phyloP scores from a whole-genome alignment of 164 flowering plant species.

The Paratinospora sagittata region DNA sequence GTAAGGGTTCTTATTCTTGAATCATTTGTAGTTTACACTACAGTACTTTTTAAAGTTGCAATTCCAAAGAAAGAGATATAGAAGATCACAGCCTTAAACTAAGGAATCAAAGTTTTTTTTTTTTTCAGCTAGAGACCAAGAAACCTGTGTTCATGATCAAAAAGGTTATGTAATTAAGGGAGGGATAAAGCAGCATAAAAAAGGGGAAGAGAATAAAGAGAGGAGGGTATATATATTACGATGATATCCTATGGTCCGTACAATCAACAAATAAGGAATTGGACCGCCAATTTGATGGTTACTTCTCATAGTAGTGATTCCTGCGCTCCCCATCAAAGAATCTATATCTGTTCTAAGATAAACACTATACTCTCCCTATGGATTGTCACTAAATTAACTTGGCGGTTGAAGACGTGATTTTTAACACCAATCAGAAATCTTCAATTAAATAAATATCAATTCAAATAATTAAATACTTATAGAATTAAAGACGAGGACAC shows the following conservation, averaged over 20 bases:
- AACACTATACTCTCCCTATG: too few species aligned
- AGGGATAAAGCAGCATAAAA: conserved; percentile 5
- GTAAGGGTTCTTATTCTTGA: conserved; percentile 20
- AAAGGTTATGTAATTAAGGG: background rate
- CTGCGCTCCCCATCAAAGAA: too few species aligned
- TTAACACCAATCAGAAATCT: too few species aligned
- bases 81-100: background rate
- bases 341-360: too few species aligned
- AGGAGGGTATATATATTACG: background rate
- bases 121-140: background rate
- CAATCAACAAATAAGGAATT: background rate
- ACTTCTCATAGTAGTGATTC: background rate
- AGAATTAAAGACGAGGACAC: too few species aligned
- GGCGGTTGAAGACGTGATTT: too few species aligned
- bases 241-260: conserved; percentile 7
- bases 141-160: background rate
- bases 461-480: too few species aligned
- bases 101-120: background rate
- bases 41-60: background rate
- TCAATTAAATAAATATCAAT: too few species aligned
- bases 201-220: conserved; percentile 8
- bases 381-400: too few species aligned
- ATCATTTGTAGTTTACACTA: conserved; percentile 5
- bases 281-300: conserved; percentile 5
- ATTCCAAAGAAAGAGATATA: background rate